Conservation (phyloP, 805 yeast genomes). For the Sungouiozyma intestinalis region DNA sequence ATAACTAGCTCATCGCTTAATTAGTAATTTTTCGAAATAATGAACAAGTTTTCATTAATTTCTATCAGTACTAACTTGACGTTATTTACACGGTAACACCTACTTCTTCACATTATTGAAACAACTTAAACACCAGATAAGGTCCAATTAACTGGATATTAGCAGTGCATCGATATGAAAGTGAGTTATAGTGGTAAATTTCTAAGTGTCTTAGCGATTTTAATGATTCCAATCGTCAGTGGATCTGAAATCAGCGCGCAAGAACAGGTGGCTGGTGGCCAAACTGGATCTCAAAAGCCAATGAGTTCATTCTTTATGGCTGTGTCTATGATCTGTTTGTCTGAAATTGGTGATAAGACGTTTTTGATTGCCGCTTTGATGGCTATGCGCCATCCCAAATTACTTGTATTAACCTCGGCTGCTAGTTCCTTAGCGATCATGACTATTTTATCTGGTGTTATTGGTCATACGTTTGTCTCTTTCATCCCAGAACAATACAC, state of each 20-base stretch:
- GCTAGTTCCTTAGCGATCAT: constrained; percentile 75
- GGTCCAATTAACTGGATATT: too few species aligned
- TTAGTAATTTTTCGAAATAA: background rate
- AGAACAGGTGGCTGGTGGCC: background rate
- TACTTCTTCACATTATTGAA: too few species aligned
- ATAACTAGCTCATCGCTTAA: background rate
- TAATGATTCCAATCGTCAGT: background rate
- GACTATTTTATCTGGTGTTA: constrained; percentile 84
- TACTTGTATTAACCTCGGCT: constrained; percentile 81
- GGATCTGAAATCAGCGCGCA: background rate
- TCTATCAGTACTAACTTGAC: background rate
- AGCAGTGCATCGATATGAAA: background rate
- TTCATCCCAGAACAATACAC: constrained; percentile 72
- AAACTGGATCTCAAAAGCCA: background rate
- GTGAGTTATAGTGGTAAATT: background rate
- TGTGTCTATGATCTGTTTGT: constrained; percentile 81
- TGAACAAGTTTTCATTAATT: background rate
- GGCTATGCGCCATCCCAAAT: constrained; percentile 89
- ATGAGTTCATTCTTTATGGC: constrained; percentile 60
- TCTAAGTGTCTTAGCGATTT: background rate
- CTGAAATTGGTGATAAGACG: constrained; percentile 96
- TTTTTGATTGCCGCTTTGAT: constrained; percentile 92
- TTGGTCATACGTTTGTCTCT: constrained; percentile 86
- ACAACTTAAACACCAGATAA: too few species aligned
- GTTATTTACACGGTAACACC: too few species aligned